Evolutionary conservation across 176 grass and related monocot genomes (phyloP).

Genomic region (Hsuehochloa calcarea): DNA sequence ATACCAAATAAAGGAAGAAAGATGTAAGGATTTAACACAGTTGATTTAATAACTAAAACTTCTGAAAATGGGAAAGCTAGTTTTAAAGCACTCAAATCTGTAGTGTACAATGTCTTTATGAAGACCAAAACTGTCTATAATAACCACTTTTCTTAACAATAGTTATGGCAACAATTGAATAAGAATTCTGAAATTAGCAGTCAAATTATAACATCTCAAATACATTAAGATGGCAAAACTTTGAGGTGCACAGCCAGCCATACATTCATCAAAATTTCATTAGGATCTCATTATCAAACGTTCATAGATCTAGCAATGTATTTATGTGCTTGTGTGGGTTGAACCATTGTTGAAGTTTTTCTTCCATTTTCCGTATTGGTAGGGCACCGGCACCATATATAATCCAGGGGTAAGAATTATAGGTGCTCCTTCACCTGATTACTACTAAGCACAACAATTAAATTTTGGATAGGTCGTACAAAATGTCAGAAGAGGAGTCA

Average conservation of each 20-base stretch:
- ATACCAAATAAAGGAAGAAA: conserved; percentile 27
- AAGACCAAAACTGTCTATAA: not conserved
- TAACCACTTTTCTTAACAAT: not conserved
- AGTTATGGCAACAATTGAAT: not conserved
- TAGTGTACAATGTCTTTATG: not conserved
- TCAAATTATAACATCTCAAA: not conserved
- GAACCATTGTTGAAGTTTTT: not conserved
- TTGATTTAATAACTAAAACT: not conserved
- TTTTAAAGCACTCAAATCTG: not conserved
- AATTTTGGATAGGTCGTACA: not conserved
- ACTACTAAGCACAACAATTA: not conserved
- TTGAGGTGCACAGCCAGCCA: not conserved
- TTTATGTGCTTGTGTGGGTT: not conserved
- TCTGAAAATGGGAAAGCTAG: not conserved
- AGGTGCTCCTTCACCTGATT: not conserved
- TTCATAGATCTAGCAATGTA: not conserved
- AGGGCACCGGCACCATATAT: not conserved
- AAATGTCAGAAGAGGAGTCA: too few species aligned
- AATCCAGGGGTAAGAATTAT: not conserved
- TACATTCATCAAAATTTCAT: not conserved
- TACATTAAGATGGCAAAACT: not conserved
- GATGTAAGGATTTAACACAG: not conserved
- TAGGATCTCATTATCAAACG: not conserved
- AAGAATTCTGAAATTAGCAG: not conserved
- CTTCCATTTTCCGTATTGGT: too few species aligned